Evolutionary conservation across 2,329 filamentous ascomycete species (phyloP).

Genomic region (Talaromyces albobiverticillius): DNA sequence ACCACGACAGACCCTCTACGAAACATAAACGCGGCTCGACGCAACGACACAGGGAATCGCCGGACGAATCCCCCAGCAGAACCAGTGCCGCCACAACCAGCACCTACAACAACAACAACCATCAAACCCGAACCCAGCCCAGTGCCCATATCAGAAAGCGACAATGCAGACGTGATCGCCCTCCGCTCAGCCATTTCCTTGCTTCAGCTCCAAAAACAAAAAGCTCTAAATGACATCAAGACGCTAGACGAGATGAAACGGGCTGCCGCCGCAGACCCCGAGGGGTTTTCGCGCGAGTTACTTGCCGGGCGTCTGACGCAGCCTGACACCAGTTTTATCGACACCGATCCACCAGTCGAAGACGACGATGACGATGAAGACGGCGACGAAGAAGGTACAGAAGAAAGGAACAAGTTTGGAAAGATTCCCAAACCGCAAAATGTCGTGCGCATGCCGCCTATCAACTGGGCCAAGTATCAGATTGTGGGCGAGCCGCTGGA

Average conservation of each 20-base stretch:
- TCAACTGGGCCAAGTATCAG: constrained; percentile 95
- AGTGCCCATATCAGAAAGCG: constrained; percentile 45
- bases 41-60: not conserved
- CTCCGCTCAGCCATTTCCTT: constrained; percentile 81
- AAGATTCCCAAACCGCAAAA: constrained; percentile 74
- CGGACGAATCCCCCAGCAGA: not conserved
- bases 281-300: constrained; percentile 69
- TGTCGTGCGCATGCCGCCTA: constrained; percentile 77
- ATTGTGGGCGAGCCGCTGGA: constrained; percentile 83
- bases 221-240: constrained; percentile 72
- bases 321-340: constrained; percentile 27
- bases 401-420: constrained; percentile 50
- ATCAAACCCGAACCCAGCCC: constrained; percentile 36
- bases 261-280: constrained; percentile 67
- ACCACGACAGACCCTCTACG: not conserved
- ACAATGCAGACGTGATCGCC: constrained; percentile 83
- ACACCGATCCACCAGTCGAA: constrained; percentile 29
- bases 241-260: constrained; percentile 67
- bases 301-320: constrained; percentile 58
- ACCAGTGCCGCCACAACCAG: not conserved
- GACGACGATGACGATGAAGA: constrained; percentile 20
- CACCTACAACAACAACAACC: constrained; percentile 2
- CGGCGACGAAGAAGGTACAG: not conserved
- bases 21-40: not conserved
- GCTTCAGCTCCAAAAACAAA: constrained; percentile 79